Base-by-base conservation (phyloP, 148 eudicot species). In the Rhododendron kiyosumense region DNA sequence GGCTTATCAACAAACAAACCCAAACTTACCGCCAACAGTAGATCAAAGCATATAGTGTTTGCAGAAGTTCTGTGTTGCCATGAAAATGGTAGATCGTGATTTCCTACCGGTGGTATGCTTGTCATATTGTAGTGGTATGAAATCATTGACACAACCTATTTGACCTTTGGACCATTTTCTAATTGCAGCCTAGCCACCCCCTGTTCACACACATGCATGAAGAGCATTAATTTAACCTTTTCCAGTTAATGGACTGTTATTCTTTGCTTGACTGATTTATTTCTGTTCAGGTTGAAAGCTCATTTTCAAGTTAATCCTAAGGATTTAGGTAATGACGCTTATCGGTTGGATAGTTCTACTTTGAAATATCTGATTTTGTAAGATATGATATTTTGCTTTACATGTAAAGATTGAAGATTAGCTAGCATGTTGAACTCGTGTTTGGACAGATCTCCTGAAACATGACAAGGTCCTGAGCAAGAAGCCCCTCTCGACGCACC, bases 391-490 rank as follows among this genome's bases (percentile, higher is more conserved):
- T 34, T 65, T 20, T 41, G 14, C 82, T 22, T 69, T 71, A 7
- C 80, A 13, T 65, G 65, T 74, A n/a, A 15, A 38, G 48, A 18
- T 46, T 75, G 3, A 57, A 78, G n/a, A 43, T 75, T 88, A 41
- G 46, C 14, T 88, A 59, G 46, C 14, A 78, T 71, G 48, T 48
- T 84, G 83, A 79, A 54, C 84, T 85, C 34, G 46, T 80, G 36
- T 85, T 52, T 90, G 69, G 85, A 17, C 85, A 95, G 98, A 92
- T 90, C 95, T 96, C 79, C 84, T 97, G 89, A 97, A 95, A 90
- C 99, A 97, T 74, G 99, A 97, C 89, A 95, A 95, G 88, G 87
- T 87, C 81, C 90, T 97, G 78, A 95, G 99, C 92, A 97, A 97
- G 91, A 95, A 94, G 87, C 89, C 90, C 52, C 96, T 98, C 32